A percentile compares a stretch with the other conserved stretches of the same genome.
Evolutionary conservation across 2,329 filamentous ascomycete genomes (phyloP).

Genomic region (Fusarium devonianum): DNA sequence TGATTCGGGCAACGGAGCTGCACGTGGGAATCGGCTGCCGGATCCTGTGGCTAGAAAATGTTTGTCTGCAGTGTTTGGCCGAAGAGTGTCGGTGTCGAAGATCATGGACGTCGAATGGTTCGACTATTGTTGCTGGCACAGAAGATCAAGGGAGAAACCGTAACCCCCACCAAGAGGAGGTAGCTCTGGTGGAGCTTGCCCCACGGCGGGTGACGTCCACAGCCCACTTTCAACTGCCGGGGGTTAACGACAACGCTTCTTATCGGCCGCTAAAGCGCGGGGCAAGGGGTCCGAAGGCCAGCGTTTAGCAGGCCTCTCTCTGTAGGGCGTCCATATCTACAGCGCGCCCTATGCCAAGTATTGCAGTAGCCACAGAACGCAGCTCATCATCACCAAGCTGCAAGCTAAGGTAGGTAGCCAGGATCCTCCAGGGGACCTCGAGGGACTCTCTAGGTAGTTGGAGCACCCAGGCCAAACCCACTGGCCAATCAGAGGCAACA

Average conservation of each 20-base stretch:
- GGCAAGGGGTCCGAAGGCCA: too few species aligned
- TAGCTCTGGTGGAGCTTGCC: conserved; percentile 24
- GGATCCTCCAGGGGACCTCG: not conserved
- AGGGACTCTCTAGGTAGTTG: too few species aligned
- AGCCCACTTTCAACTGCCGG: conserved; percentile 2
- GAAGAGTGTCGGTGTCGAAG: conserved; percentile 5
- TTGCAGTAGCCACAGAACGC: too few species aligned
- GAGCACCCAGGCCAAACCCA: conserved; percentile 4
- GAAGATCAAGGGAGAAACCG: conserved; percentile 4
- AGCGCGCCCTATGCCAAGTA: too few species aligned
- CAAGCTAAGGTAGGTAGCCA: conserved; percentile 2
- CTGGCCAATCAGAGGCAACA: conserved; percentile 18
- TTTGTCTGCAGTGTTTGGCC: not conserved
- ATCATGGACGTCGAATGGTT: conserved; percentile 1
- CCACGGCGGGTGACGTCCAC: conserved; percentile 30
- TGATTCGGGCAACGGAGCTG: conserved; percentile 5
- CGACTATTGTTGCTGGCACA: not conserved
- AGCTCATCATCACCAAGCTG: not conserved
- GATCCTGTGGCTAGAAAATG: conserved; percentile 8
- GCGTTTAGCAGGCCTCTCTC: too few species aligned
- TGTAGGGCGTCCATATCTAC: too few species aligned
- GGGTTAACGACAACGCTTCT: conserved; percentile 13
- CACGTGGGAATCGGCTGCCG: not conserved
- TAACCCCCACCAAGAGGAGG: conserved; percentile 7
- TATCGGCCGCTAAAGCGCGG: conserved; percentile 11